phyloP scores from a whole-genome alignment of 2,329 filamentous ascomycete genomes.

The Huntiella bhutanensis region DNA sequence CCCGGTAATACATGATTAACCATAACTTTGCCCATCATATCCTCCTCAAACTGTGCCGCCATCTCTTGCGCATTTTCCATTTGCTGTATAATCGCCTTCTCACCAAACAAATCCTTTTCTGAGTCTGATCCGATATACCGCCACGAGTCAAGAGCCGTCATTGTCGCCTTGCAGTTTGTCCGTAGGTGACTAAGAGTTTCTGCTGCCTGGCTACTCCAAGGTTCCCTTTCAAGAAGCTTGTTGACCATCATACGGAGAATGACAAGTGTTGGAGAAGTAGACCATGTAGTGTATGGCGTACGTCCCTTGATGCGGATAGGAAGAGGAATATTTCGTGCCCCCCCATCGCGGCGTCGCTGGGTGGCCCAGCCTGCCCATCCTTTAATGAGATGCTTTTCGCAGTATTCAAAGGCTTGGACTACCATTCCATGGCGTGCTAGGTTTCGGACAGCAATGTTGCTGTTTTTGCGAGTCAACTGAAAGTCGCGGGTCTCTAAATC shows the following conservation, averaged over 20 bases:
- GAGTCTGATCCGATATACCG: slow-evolving; percentile 3
- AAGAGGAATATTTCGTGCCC: slow-evolving; percentile 12
- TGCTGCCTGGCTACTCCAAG: slow-evolving; percentile 30
- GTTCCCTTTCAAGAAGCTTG: slow-evolving; percentile 27
- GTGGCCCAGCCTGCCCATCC: slow-evolving; percentile 57
- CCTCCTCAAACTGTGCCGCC: too few species aligned
- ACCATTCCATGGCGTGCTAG: slow-evolving; percentile 42
- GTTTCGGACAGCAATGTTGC: slow-evolving; percentile 58
- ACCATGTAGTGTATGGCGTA: slow-evolving; percentile 20
- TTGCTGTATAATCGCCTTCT: slow-evolving; percentile 7
- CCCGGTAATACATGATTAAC: slow-evolving; percentile 15
- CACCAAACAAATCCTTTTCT: slow-evolving; percentile 11
- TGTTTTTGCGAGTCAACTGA: slow-evolving; percentile 53
- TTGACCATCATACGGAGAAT: slow-evolving; percentile 31
- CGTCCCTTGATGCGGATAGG: slow-evolving; percentile 17
- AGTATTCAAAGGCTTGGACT: slow-evolving; percentile 50
- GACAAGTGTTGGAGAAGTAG: slow-evolving; percentile 27
- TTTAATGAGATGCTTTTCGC: slow-evolving; percentile 61
- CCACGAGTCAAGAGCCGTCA: slow-evolving; percentile 17
- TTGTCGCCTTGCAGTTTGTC: slow-evolving; percentile 19
- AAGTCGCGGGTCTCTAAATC: slow-evolving; percentile 24
- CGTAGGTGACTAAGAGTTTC: slow-evolving; percentile 13
- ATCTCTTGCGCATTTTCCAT: too few species aligned
- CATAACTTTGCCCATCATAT: too few species aligned
- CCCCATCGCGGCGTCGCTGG: slow-evolving; percentile 17